Conservation (phyloP, 371 early-diverging fungal genomes). For the Rhizoclosmatium hyalinum region DNA sequence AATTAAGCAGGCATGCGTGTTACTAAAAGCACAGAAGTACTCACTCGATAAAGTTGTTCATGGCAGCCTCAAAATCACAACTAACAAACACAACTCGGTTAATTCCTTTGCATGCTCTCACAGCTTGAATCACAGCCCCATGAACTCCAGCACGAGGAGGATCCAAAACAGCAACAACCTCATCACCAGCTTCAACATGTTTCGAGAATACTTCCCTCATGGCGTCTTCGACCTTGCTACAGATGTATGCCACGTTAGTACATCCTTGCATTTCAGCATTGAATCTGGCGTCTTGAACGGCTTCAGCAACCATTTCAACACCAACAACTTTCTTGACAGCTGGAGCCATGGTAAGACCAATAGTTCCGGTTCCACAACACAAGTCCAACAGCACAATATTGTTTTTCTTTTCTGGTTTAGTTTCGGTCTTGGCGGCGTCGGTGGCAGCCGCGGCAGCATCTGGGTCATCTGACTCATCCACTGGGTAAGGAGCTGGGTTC, state of each 20-base stretch:
- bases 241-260: conserved; percentile 51
- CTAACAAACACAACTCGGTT: conserved; percentile 74
- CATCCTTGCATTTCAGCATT: conserved; percentile 74
- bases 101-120: conserved; percentile 66
- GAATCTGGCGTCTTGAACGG: conserved; percentile 76
- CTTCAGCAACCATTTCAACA: conserved; percentile 74
- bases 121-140: conserved; percentile 67
- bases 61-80: conserved; percentile 73
- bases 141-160: conserved; percentile 81
- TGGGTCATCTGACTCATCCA: background rate
- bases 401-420: background rate
- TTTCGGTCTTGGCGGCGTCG: conserved; percentile 10
- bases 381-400: conserved; percentile 69
- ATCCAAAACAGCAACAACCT: conserved; percentile 72
- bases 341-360: conserved; percentile 81
- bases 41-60: conserved; percentile 73
- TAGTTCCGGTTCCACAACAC: conserved; percentile 90
- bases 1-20: background rate
- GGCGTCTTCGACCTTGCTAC: conserved; percentile 72
- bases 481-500: conserved; percentile 20
- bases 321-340: conserved; percentile 77
- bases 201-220: conserved; percentile 52
- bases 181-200: conserved; percentile 42
- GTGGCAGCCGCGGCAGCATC: conserved; percentile 2
- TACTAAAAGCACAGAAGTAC: conserved; percentile 5